phyloP scores from a whole-genome alignment of 192 early-diverging fungal genomes.

The Spizellomyces sp. region DNA sequence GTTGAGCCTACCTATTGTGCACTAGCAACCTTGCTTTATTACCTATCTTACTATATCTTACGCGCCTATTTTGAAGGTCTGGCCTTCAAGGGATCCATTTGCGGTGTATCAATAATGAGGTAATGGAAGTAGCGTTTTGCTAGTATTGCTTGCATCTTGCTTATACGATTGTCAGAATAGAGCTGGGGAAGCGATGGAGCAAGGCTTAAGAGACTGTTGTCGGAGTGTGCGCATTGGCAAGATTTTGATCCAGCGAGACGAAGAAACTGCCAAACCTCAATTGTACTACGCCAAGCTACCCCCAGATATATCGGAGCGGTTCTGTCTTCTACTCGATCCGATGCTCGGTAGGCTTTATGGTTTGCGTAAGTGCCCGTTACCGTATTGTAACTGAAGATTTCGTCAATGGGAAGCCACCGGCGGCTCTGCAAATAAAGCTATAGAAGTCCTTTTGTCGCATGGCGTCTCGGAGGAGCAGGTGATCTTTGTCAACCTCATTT shows the following conservation, averaged over 20 bases:
- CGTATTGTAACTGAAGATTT: neutral
- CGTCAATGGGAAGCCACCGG: constrained; percentile 74
- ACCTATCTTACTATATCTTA: constrained; percentile 43
- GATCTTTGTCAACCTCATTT: constrained; percentile 87
- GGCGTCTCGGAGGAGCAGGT: constrained; percentile 85
- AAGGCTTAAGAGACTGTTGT: constrained; percentile 82
- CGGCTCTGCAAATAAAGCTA: constrained; percentile 89
- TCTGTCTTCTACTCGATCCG: constrained; percentile 82
- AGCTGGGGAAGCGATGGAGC: constrained; percentile 94
- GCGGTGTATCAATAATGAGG: constrained; percentile 94
- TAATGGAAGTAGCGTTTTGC: too few species aligned
- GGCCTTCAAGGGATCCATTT: constrained; percentile 82
- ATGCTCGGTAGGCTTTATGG: constrained; percentile 74
- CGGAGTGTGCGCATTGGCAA: constrained; percentile 91
- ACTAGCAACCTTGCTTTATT: too few species aligned
- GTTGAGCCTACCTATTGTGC: neutral
- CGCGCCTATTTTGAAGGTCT: constrained; percentile 52
- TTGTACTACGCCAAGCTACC: constrained; percentile 94
- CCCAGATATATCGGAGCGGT: constrained; percentile 79
- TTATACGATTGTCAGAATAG: neutral
- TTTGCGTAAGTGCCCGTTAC: neutral
- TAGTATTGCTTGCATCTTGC: too few species aligned
- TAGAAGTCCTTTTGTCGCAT: constrained; percentile 83
- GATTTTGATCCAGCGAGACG: constrained; percentile 93
- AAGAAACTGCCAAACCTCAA: constrained; percentile 84